Conservation (phyloP, 345 rosid species). For the Citropsis articulata region DNA sequence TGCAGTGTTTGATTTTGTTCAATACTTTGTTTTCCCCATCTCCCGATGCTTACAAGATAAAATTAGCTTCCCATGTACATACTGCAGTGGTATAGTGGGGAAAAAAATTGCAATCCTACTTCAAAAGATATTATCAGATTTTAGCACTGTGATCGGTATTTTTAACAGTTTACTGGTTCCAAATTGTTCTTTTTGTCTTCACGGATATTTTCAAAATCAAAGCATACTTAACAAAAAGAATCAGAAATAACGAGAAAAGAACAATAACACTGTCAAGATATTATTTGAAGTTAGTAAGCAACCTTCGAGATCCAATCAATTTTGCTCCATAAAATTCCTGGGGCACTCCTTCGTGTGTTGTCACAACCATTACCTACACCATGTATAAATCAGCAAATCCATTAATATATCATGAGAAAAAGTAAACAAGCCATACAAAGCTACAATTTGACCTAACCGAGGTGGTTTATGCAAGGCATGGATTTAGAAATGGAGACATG, state of each 20-base stretch:
- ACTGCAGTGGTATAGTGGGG: background rate
- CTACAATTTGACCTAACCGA: background rate
- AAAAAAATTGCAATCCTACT: slow-evolving; percentile 2
- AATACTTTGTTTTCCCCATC: background rate
- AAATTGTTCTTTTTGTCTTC: background rate
- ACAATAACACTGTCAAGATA: background rate
- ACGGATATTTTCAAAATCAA: background rate
- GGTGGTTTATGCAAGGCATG: background rate
- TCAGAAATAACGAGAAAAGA: background rate
- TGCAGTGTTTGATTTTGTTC: background rate
- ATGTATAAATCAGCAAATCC: background rate
- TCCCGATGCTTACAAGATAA: background rate
- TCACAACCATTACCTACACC: slow-evolving; percentile 85
- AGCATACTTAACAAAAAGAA: background rate
- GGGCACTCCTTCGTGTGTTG: slow-evolving; percentile 99
- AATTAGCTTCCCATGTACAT: background rate
- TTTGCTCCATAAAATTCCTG: slow-evolving; percentile 93
- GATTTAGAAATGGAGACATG: background rate
- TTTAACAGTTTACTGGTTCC: background rate
- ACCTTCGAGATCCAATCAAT: slow-evolving; percentile 94
- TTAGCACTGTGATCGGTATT: background rate
- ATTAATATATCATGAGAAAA: slow-evolving; percentile 10
- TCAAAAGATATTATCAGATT: background rate
- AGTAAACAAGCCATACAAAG: background rate
- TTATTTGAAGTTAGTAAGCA: slow-evolving; percentile 12